Conservation (phyloP, 2,329 filamentous ascomycete species). For the Neocatenulostroma microsporum region DNA sequence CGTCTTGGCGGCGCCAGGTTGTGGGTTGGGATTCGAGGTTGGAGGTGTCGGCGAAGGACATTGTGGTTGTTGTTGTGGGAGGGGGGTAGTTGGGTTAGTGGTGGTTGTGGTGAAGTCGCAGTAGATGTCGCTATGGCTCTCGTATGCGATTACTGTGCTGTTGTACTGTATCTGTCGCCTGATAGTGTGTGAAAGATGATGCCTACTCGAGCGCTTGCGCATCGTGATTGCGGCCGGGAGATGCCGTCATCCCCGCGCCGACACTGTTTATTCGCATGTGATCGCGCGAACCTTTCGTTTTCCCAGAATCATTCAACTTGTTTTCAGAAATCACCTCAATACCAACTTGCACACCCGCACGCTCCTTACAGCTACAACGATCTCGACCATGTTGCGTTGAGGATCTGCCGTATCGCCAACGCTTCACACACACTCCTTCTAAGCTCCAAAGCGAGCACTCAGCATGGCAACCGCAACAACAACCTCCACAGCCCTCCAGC, state of each 20-base stretch:
- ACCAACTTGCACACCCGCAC: too few species aligned
- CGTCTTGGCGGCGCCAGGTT: slow-evolving; percentile 58
- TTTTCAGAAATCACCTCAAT: too few species aligned
- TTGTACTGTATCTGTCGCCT: too few species aligned
- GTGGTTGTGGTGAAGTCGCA: neutral
- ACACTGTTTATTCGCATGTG: too few species aligned
- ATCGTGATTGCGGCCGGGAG: too few species aligned
- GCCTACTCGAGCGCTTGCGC: neutral
- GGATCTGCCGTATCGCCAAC: too few species aligned
- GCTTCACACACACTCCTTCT: neutral
- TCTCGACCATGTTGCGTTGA: too few species aligned
- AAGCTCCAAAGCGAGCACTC: neutral
- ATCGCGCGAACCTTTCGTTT: slow-evolving; percentile 11
- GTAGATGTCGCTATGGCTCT: too few species aligned
- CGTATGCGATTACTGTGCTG: too few species aligned
- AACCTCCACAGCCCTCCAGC: neutral
- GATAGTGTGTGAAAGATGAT: slow-evolving; percentile 8
- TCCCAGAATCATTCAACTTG: neutral
- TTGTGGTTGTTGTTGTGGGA: slow-evolving; percentile 32
- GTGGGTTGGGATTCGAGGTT: slow-evolving; percentile 74
- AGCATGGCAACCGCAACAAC: neutral
- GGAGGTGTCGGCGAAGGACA: slow-evolving; percentile 88
- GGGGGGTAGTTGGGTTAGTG: neutral
- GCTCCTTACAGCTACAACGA: too few species aligned
- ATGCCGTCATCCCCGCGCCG: too few species aligned